Evolutionary conservation across 805 yeast species (phyloP), one percentile per base, ranked within the genome.

Genomic region (Cyberlindnera meyerae): DNA sequence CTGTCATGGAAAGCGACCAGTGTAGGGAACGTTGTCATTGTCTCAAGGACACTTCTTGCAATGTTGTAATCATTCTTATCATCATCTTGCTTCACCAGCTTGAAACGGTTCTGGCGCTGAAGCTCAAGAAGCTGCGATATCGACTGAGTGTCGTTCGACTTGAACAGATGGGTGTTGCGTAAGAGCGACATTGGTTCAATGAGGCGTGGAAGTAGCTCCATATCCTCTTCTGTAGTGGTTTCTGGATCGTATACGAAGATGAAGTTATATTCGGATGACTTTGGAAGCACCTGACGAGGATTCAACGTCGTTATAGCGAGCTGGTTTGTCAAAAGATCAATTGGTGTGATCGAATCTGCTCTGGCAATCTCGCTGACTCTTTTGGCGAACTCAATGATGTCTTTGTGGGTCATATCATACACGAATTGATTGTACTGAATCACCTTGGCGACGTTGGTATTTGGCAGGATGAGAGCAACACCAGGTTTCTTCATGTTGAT

Each of bases 21-120:
- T 12, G 84, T 76, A 2, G 94, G 94, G 24, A 65, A 64, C 7
- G 79, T 66, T 0, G 87, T 68, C 18, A 77, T 54, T 2, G 80
- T 65, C 18, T 75, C 71, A 17, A 82, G 64, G 13, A 66, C 56
- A 43, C 65, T 66, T 62, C 71, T 55, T 14, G 68, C 70, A 34
- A 68, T 65, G 52, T 75, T 64, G 43, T 66, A 71, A 29, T 48
- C 51, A 11, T 37, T 60, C 54, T 4, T 40, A 2, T 65, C 49
- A 28, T 61, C 66, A 4, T 54, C 42, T 3, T 51, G 43, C 46
- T 73, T 71, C 20, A 76, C 61, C 40, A 72, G 50, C 14, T 60
- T 55, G 27, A 60, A 50, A 11, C 54, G 43, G 21, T 52, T 37
- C 53, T 39, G 28, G 18, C 60, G 71, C 47, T 75, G 81, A 1